Base-by-base conservation (phyloP, 2,329 filamentous ascomycete species). In the Talaromyces amestolkiae region DNA sequence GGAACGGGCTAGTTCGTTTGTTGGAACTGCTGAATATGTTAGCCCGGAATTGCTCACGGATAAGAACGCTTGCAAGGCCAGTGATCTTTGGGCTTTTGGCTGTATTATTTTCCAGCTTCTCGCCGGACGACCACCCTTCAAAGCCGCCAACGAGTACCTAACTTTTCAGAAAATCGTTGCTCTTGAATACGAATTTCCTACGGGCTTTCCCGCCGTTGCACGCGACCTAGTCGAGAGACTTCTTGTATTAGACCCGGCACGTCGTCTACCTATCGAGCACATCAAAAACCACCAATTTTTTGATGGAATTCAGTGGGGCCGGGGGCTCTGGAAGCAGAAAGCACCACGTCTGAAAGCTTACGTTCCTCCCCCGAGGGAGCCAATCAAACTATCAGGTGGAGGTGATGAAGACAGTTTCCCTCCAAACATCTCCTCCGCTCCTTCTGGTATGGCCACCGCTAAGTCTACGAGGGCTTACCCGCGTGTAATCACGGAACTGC, bases 121-220 rank as follows among this genome's bases (percentile, higher is more conserved):
- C 39, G 91, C 91, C n/a, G 95, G 95, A n/a, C 85, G 95, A 67
- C 95, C 95, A 6, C 95, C 95, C 0, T 99, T 99, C 83, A 99
- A 99, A 77, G 95, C 91, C 47, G 91, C 86, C 15, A 97, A 96
- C 70, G 95, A 99, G 76, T 99, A 98, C 73, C 85, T 95, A 74
- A 99, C 95, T 0, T 99, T 99, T 75, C 95, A 99, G 77, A 99
- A 98, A 79, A 99, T 99, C 74, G 92, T 99, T 62, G 90, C 86
- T 37, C 83, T 99, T 51, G 94, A 99, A 63, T 99, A 98, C 75
- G 90, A 94, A 54, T 99, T 98, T 69, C 95, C 95, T 0, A 80
- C 87, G 33, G 93, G 92, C 1, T 99, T 99, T 71, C 95, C 95
- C 1, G 82, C 89, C 5, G 86, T 92, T 1, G 95, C 95, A 22